phyloP scores from a whole-genome alignment of 1,139 yeast species.

The Protomyces lactucae-debilis region DNA sequence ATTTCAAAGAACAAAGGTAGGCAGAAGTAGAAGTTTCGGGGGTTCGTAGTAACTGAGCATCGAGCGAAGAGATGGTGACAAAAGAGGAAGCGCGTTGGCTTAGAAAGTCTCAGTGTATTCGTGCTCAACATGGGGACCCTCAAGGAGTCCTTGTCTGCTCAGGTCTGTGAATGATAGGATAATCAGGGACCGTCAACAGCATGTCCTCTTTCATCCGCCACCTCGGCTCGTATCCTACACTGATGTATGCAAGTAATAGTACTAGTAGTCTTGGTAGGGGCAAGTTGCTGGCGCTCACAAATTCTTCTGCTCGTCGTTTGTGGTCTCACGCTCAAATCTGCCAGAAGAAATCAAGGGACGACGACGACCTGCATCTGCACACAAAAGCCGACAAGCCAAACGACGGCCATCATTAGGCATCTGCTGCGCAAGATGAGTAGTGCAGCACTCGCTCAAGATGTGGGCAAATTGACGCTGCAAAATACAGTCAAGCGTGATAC shows the following conservation, averaged over 20 bases:
- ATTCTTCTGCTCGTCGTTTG: no score
- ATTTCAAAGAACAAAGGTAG: slow-evolving; percentile 18
- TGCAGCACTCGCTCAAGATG: slow-evolving; percentile 7
- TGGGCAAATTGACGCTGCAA: slow-evolving; percentile 19
- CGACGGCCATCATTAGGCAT: neutral
- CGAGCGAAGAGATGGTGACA: neutral
- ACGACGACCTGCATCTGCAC: no score
- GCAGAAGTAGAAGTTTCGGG: slow-evolving; percentile 24
- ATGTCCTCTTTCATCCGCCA: neutral
- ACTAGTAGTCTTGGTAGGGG: no score
- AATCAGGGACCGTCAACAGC: slow-evolving; percentile 9
- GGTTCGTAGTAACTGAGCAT: neutral
- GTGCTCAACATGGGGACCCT: slow-evolving; percentile 17
- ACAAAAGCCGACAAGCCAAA: neutral
- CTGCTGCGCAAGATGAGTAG: slow-evolving; percentile 13
- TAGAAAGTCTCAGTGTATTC: slow-evolving; percentile 22
- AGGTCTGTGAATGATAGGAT: slow-evolving; percentile 26
- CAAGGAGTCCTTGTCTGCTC: slow-evolving; percentile 18
- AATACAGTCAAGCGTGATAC: slow-evolving; percentile 61
- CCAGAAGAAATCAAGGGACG: no score
- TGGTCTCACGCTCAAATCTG: no score
- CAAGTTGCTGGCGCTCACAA: no score
- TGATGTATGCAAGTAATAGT: no score
- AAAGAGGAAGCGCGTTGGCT: neutral
- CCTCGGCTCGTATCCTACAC: no score